These are phyloP conservation scores for Hansenula lynferdii DNA, from an alignment of 1,139 yeast genomes.

Conservation along the genomic window DNA sequence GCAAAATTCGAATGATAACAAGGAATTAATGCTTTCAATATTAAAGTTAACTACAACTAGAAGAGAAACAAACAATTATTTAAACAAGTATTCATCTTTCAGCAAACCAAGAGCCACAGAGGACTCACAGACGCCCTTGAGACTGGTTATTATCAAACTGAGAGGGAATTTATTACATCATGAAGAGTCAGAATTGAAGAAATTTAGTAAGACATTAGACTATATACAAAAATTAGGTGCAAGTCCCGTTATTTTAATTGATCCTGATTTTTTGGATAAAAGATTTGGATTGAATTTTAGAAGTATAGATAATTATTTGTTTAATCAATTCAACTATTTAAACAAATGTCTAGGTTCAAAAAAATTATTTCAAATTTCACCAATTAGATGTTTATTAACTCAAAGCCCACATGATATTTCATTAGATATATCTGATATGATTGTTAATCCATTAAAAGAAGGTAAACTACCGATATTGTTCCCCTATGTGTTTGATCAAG, in stretches of 20 bases:
- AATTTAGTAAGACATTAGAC: slow-evolving; percentile 30
- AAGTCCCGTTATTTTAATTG: slow-evolving; percentile 33
- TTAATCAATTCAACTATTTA: slow-evolving; percentile 17
- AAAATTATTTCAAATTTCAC: background rate
- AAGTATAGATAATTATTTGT: slow-evolving; percentile 14
- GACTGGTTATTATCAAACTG: slow-evolving; percentile 49
- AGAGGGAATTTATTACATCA: slow-evolving; percentile 30
- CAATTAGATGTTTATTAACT: slow-evolving; percentile 3
- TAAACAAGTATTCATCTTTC: slow-evolving; percentile 50
- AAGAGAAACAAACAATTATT: slow-evolving; percentile 65
- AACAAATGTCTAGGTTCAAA: slow-evolving; percentile 1
- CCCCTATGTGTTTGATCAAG: slow-evolving; percentile 16
- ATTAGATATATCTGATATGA: background rate
- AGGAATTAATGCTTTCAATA: slow-evolving; percentile 60
- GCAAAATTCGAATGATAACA: slow-evolving; percentile 31
- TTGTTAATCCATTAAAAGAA: slow-evolving; percentile 2
- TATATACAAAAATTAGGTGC: slow-evolving; percentile 35
- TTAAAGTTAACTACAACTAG: slow-evolving; percentile 73
- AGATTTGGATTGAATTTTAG: slow-evolving; percentile 9
- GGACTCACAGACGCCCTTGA: slow-evolving; percentile 27
- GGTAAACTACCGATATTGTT: slow-evolving; percentile 14
- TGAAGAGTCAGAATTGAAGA: slow-evolving; percentile 21
- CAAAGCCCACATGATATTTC: background rate
- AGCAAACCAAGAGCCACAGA: slow-evolving; percentile 7
- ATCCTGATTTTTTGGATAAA: slow-evolving; percentile 12